These are phyloP conservation scores for Cyclostephanos invisitatus DNA, from an alignment of 108 stramenopile genomes.

Conservation along the genomic window DNA sequence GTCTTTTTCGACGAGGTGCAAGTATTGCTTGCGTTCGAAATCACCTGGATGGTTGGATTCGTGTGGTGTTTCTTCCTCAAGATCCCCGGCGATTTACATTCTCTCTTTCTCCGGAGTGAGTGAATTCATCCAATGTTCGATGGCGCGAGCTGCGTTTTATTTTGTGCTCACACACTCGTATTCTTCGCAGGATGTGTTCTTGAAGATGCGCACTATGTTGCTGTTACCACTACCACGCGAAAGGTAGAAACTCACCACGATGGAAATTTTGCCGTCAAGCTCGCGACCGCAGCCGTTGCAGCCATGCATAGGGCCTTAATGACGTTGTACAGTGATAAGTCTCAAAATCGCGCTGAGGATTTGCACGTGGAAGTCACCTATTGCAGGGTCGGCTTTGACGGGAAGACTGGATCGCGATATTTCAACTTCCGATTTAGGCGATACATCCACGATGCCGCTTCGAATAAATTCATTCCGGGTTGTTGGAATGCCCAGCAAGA, in stretches of 20 bases:
- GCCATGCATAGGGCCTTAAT: not conserved
- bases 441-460: constrained; percentile 34
- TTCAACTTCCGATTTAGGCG: constrained; percentile 54
- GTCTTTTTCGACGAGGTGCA: constrained; percentile 50
- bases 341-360: constrained; percentile 16
- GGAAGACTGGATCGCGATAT: constrained; percentile 37
- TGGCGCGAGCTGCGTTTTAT: too few relatives aligned
- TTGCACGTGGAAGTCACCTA: constrained; percentile 11
- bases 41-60: constrained; percentile 61
- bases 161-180: not conserved
- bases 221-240: constrained; percentile 41
- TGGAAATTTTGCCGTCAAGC: constrained; percentile 13
- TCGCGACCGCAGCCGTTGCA: not conserved
- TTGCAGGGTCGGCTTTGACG: constrained; percentile 35
- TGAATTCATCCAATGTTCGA: too few relatives aligned
- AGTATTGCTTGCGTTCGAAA: constrained; percentile 58
- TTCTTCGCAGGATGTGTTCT: constrained; percentile 36
- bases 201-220: constrained; percentile 52
- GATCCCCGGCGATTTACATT: constrained; percentile 26
- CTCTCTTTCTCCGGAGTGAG: not conserved
- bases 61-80: constrained; percentile 51
- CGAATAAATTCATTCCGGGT: constrained; percentile 35
- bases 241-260: constrained; percentile 11
- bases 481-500: constrained; percentile 21
- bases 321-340: constrained; percentile 28